These are phyloP conservation scores for Rutstroemia sp. DNA, from an alignment of 2,329 filamentous ascomycete species.

Conservation along the genomic window DNA sequence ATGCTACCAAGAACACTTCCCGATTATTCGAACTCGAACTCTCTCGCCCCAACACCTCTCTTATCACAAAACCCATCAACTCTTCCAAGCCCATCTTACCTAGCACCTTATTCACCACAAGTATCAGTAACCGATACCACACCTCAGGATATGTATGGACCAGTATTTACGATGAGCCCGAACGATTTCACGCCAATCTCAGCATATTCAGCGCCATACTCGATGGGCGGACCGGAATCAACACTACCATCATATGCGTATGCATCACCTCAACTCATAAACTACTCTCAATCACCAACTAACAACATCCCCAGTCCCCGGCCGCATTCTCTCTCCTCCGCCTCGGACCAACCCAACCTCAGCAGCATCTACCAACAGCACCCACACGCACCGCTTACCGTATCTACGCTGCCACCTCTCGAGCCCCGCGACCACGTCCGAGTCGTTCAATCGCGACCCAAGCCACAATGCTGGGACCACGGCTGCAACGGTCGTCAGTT, in stretches of 20 bases:
- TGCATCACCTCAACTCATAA: slow-evolving; percentile 1
- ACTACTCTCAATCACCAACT: not conserved
- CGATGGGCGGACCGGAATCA: slow-evolving; percentile 14
- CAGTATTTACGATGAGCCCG: slow-evolving; percentile 26
- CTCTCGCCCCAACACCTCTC: slow-evolving; percentile 27
- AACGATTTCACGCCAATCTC: slow-evolving; percentile 23
- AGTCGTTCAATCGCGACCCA: slow-evolving; percentile 72
- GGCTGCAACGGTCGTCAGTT: slow-evolving; percentile 94
- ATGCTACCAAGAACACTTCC: slow-evolving; percentile 26
- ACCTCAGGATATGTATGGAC: slow-evolving; percentile 26
- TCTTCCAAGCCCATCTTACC: slow-evolving; percentile 24
- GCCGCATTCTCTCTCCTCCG: slow-evolving; percentile 26
- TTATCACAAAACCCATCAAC: slow-evolving; percentile 22
- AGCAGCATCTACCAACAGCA: slow-evolving; percentile 20
- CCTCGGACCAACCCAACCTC: slow-evolving; percentile 21
- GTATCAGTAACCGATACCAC: slow-evolving; percentile 15
- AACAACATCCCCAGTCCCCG: slow-evolving; percentile 15
- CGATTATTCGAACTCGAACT: slow-evolving; percentile 20
- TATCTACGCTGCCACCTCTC: not conserved
- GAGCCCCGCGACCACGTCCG: slow-evolving; percentile 43
- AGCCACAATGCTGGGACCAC: slow-evolving; percentile 95
- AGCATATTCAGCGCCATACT: slow-evolving; percentile 24
- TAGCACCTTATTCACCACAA: slow-evolving; percentile 25
- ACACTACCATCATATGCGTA: slow-evolving; percentile 24
- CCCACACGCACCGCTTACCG: slow-evolving; percentile 6